A percentile compares a stretch with the other conserved stretches of the same genome.
phyloP scores from a whole-genome alignment of 805 yeast species.

The Pichia californica region DNA sequence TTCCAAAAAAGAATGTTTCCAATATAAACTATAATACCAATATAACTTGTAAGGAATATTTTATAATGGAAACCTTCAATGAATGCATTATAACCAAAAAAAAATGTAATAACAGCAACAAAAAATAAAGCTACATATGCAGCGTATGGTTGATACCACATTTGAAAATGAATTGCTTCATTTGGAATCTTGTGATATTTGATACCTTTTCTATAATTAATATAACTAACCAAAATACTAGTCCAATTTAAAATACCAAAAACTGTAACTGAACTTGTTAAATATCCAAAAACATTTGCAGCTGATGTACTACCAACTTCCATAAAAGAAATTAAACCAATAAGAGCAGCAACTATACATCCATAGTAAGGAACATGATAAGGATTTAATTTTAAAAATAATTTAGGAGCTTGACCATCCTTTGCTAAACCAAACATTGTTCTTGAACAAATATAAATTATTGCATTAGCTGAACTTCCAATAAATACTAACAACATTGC shows the following conservation, averaged over 20 bases:
- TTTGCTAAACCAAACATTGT: constrained; percentile 53
- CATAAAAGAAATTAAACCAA: constrained; percentile 16
- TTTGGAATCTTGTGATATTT: constrained; percentile 14
- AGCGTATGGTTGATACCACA: constrained; percentile 17
- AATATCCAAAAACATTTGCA: constrained; percentile 15
- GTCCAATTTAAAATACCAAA: constrained; percentile 19
- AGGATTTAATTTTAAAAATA: constrained; percentile 56
- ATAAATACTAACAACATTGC: constrained; percentile 59
- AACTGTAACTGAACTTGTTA: constrained; percentile 15
- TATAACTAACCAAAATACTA: constrained; percentile 12
- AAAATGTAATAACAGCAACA: constrained; percentile 11
- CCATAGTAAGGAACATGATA: constrained; percentile 51
- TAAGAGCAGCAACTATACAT: constrained; percentile 11
- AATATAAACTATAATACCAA: constrained; percentile 10
- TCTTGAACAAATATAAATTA: constrained; percentile 58
- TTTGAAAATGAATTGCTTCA: constrained; percentile 14
- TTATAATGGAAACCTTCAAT: constrained; percentile 12
- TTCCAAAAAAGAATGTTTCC: neutral
- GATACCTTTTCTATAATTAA: constrained; percentile 12
- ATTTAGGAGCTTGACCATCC: constrained; percentile 53
- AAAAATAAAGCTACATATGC: constrained; percentile 13
- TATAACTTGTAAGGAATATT: constrained; percentile 14
- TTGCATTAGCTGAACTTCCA: constrained; percentile 60
- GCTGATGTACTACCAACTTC: constrained; percentile 5
- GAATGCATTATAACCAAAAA: constrained; percentile 18